These are phyloP conservation scores for Kluyveromyces lactis DNA, from an alignment of 805 yeast genomes.

Conservation along the genomic window DNA sequence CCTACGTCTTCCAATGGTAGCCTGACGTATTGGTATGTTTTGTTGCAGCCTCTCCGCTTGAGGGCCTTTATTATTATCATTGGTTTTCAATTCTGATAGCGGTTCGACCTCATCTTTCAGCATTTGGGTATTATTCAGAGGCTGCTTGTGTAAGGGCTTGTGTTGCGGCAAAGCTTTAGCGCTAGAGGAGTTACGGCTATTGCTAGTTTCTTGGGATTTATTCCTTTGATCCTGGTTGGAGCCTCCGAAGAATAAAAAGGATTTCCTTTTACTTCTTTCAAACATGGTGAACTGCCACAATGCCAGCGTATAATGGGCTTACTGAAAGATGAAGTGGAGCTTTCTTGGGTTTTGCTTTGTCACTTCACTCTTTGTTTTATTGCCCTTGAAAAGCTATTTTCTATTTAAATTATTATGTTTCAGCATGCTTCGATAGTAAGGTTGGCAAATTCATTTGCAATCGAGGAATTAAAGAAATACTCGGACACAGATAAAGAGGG, in stretches of 20 bases:
- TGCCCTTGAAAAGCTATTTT: no score
- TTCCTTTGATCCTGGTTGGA: neutral
- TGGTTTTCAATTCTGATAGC: neutral
- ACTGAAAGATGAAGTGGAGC: no score
- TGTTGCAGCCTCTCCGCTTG: neutral
- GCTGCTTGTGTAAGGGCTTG: neutral
- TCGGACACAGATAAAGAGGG: no score
- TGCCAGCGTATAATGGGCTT: neutral
- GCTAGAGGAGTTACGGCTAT: neutral
- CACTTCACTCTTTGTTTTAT: no score
- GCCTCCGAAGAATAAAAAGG: constrained; percentile 1
- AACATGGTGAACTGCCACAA: neutral
- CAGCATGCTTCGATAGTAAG: no score
- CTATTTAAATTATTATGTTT: no score
- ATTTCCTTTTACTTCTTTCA: constrained; percentile 1
- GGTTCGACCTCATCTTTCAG: neutral
- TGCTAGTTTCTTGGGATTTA: neutral
- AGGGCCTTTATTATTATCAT: neutral
- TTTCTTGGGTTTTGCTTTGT: no score
- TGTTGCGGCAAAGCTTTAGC: neutral
- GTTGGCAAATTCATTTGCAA: no score
- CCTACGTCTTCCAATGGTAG: constrained; percentile 7
- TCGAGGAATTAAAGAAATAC: no score
- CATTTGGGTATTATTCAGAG: neutral
- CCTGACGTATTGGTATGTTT: neutral